phyloP scores from a whole-genome alignment of 371 early-diverging fungal genomes.

The Mortierella sp. region DNA sequence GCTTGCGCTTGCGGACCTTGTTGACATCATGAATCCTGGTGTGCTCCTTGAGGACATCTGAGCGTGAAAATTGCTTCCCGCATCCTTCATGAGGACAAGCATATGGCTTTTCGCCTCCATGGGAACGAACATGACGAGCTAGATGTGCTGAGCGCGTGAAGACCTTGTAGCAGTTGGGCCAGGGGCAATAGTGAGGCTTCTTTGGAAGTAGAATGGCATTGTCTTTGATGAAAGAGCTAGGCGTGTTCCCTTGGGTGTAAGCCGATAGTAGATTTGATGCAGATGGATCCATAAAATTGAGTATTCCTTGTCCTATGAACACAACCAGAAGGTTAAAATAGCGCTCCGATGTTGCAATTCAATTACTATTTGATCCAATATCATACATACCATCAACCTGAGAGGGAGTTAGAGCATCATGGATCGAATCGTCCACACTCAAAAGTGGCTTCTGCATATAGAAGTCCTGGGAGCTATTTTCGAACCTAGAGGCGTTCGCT shows the following conservation, averaged over 20 bases:
- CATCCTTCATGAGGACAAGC: conserved; percentile 40
- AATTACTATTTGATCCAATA: too few species aligned
- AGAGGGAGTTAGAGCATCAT: not conserved
- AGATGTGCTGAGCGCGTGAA: conserved; percentile 54
- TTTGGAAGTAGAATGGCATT: too few species aligned
- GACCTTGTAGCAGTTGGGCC: conserved; percentile 48
- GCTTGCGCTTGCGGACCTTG: conserved; percentile 46
- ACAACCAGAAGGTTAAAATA: too few species aligned
- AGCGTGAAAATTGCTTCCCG: conserved; percentile 50
- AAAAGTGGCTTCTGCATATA: too few species aligned
- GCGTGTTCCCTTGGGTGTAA: too few species aligned
- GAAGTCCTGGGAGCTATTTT: too few species aligned
- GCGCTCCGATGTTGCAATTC: too few species aligned
- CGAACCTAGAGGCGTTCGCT: too few species aligned
- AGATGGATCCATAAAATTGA: too few species aligned
- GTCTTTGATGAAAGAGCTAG: too few species aligned
- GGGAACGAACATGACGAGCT: conserved; percentile 46
- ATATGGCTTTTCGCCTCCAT: conserved; percentile 52
- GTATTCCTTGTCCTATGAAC: too few species aligned
- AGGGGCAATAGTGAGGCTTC: conserved; percentile 45
- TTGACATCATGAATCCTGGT: conserved; percentile 50
- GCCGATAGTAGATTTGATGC: too few species aligned
- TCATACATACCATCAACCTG: not conserved
- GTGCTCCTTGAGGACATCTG: conserved; percentile 53
- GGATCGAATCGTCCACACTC: not conserved